Base-by-base conservation (phyloP, 2,329 filamentous ascomycete genomes). In the Davidsoniella virescens region DNA sequence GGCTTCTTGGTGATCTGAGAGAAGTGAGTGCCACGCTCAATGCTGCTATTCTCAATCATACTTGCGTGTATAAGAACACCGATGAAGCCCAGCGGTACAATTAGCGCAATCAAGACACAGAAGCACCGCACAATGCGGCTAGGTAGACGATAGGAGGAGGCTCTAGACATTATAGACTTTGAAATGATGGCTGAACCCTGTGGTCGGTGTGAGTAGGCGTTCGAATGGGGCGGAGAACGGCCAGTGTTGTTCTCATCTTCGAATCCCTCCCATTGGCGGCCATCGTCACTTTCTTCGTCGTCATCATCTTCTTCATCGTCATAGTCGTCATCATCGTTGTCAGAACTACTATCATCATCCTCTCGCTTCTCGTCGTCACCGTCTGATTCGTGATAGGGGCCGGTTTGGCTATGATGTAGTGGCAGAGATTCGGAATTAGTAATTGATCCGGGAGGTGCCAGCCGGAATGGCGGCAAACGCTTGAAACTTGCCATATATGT, bases 101-200 rank as follows among this genome's bases (percentile, higher is more conserved):
- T 75, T 2, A 74, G 71, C 44, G 84, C 75, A 49, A 94, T 68
- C 3, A 72, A 75, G 45, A 88, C 68, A 55, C 86, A 87, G 50
- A 94, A 76, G 62, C 83, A 93, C 57, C 87, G 74, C 51, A 85
- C 78, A 52, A 92, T 76, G 54, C 73, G 82, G 59, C 80, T 78
- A 5, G 84, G 84, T 40, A 88, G 65, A 29, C 79, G 72, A 58
- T 83, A 84, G 48, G 65, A 65, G 47, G 66, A 66, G n/a, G 61
- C 53, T 33, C 55, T 54, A 9, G 44, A 59, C 60, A 75, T 71
- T 33, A 70, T 62, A 2, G 29, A 33, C 12, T 33, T 33, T 33
- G 29, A 33, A 8, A 33, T 33, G 12, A 33, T 33, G 29, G 29
- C 9, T 12, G 29, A 4, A 12, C 29, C 9, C 6, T 33, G 29